A percentile compares a stretch with the other conserved stretches of the same genome.
phyloP scores from a whole-genome alignment of 805 yeast genomes.

The Isabelozyma heimii region DNA sequence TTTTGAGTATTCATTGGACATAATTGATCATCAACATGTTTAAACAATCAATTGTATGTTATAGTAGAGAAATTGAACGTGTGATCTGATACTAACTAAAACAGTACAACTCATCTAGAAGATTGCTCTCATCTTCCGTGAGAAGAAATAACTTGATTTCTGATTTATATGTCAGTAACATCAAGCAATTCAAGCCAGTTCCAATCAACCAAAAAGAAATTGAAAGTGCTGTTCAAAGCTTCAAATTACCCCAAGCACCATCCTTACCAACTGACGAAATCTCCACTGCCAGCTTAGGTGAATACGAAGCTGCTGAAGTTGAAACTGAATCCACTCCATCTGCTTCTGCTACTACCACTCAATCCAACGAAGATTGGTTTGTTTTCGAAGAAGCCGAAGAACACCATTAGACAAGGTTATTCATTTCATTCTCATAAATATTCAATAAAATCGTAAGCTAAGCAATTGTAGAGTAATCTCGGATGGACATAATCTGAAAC shows the following conservation, averaged over 20 bases:
- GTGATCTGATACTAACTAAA: conserved; percentile 8
- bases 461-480: not conserved
- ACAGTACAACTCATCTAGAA: conserved; percentile 34
- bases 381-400: conserved; percentile 68
- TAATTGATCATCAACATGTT: conserved; percentile 21
- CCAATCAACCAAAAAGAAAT: conserved; percentile 71
- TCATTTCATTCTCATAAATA: not conserved
- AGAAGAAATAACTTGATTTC: conserved; percentile 61
- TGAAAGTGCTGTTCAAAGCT: conserved; percentile 74
- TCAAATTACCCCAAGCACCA: conserved; percentile 82
- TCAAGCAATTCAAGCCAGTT: conserved; percentile 85
- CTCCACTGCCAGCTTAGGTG: conserved; percentile 63
- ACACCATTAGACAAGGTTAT: conserved; percentile 38
- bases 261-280: conserved; percentile 68
- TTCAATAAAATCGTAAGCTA: not conserved
- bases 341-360: conserved; percentile 35
- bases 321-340: conserved; percentile 51
- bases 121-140: conserved; percentile 42
- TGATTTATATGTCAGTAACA: conserved; percentile 83
- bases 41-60: conserved; percentile 43
- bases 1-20: not conserved
- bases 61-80: not conserved
- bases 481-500: not conserved
- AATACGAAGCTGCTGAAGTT: conserved; percentile 68
- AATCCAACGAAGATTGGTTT: conserved; percentile 72